phyloP scores from a whole-genome alignment of 768 basidiomycete species.

The Clitopilus passeckerianus region DNA sequence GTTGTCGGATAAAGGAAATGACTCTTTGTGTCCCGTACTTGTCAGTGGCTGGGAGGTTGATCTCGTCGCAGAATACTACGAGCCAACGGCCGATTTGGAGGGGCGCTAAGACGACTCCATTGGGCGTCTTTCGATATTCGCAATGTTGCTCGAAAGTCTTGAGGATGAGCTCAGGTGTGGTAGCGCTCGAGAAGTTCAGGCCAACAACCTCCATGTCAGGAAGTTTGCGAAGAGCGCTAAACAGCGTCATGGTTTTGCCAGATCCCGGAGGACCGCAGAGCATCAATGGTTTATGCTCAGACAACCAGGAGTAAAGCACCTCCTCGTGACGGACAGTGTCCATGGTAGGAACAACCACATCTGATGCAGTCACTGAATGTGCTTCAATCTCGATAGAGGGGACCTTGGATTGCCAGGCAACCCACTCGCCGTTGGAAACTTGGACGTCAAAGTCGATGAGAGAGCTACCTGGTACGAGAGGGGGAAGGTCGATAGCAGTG shows the following conservation, averaged over 20 bases:
- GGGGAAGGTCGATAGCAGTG: constrained; percentile 87
- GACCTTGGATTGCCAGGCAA: constrained; percentile 86
- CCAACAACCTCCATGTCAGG: constrained; percentile 99
- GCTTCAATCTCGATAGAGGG: constrained; percentile 96
- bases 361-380: constrained; percentile 91
- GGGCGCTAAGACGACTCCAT: constrained; percentile 93
- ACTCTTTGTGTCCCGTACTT: constrained; percentile 98
- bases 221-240: constrained; percentile 94
- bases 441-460: constrained; percentile 96
- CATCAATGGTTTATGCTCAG: constrained; percentile 97
- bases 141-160: constrained; percentile 99
- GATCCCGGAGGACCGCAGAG: constrained; percentile 99
- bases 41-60: constrained; percentile 94
- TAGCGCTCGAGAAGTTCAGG: constrained; percentile 98
- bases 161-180: constrained; percentile 94
- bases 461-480: constrained; percentile 68
- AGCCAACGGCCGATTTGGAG: constrained; percentile 96
- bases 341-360: constrained; percentile 96
- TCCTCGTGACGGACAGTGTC: constrained; percentile 99
- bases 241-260: constrained; percentile 99
- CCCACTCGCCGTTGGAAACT: constrained; percentile 81
- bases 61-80: constrained; percentile 99
- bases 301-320: constrained; percentile 97
- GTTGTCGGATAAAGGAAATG: constrained; percentile 96
- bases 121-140: constrained; percentile 97